Evolutionary conservation across 345 rosid species (phyloP).

Genomic region (Microthlaspi erraticum): DNA sequence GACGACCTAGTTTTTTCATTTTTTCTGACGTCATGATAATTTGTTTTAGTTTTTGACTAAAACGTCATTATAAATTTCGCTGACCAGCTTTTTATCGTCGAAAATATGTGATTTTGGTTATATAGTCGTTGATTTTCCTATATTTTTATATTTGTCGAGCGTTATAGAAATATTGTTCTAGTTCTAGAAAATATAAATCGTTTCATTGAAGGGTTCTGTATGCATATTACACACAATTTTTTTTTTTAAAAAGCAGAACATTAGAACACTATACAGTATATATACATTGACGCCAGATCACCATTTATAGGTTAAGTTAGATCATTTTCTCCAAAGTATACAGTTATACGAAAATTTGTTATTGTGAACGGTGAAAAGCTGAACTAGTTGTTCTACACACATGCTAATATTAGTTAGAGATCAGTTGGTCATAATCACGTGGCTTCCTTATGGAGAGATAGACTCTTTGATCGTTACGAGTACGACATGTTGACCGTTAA

Average conservation of each 20-base stretch:
- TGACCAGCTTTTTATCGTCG: neutral
- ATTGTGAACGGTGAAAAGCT: neutral
- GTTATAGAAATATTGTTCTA: neutral
- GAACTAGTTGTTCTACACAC: neutral
- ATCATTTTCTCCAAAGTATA: neutral
- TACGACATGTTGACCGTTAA: constrained; percentile 44
- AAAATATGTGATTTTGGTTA: neutral
- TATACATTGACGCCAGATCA: no score
- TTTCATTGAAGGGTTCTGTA: neutral
- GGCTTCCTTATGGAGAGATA: constrained; percentile 10
- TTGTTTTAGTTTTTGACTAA: neutral
- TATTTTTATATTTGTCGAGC: constrained; percentile 2
- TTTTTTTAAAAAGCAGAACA: no score
- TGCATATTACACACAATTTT: no score
- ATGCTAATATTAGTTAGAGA: neutral
- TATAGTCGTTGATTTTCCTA: constrained; percentile 21
- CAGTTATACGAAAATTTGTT: neutral
- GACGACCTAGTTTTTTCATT: constrained; percentile 20
- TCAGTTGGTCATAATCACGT: constrained; percentile 9
- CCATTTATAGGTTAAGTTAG: no score
- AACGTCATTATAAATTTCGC: constrained; percentile 12
- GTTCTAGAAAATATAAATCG: constrained; percentile 23
- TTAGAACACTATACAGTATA: no score
- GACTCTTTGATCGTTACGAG: constrained; percentile 6
- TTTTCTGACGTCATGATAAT: constrained; percentile 18